Evolutionary conservation across 2,329 filamentous ascomycete genomes (phyloP).

Genomic region (Fusarium multiceps): DNA sequence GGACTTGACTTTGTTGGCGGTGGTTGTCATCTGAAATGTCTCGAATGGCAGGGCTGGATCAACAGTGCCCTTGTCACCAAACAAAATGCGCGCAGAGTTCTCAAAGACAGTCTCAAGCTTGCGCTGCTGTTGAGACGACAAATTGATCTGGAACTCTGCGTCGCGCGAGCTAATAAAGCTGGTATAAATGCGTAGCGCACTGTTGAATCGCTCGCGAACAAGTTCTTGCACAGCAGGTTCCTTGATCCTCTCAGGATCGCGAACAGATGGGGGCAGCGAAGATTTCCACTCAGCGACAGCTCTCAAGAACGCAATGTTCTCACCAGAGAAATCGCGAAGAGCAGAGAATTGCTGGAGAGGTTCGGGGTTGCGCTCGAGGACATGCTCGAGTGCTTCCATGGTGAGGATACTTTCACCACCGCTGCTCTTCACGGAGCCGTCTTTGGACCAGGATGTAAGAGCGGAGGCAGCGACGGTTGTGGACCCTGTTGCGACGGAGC

Average conservation of each 20-base stretch:
- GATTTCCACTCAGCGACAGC: constrained; percentile 60
- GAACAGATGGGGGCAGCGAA: constrained; percentile 44
- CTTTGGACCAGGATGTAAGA: constrained; percentile 52
- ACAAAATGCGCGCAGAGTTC: constrained; percentile 59
- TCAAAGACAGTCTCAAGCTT: constrained; percentile 68
- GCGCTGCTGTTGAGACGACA: constrained; percentile 67
- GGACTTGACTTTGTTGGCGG: constrained; percentile 37
- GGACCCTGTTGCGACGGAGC: constrained; percentile 51
- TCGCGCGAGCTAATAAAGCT: constrained; percentile 45
- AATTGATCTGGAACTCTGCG: constrained; percentile 75
- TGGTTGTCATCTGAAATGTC: constrained; percentile 38
- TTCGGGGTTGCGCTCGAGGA: constrained; percentile 67
- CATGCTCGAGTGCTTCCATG: constrained; percentile 59
- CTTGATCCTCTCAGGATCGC: constrained; percentile 39
- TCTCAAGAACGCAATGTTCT: constrained; percentile 74
- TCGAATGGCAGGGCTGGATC: constrained; percentile 60
- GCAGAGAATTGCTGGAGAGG: constrained; percentile 74
- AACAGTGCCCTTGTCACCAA: constrained; percentile 53
- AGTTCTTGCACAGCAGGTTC: constrained; percentile 46
- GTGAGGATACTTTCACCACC: constrained; percentile 53
- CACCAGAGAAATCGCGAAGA: constrained; percentile 73
- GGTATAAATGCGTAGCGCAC: constrained; percentile 59
- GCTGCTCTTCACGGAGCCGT: constrained; percentile 49
- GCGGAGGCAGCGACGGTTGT: constrained; percentile 51
- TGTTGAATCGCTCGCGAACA: constrained; percentile 66